Base-by-base conservation (phyloP, 2,329 filamentous ascomycete genomes). In the Venturia oleaginea region DNA sequence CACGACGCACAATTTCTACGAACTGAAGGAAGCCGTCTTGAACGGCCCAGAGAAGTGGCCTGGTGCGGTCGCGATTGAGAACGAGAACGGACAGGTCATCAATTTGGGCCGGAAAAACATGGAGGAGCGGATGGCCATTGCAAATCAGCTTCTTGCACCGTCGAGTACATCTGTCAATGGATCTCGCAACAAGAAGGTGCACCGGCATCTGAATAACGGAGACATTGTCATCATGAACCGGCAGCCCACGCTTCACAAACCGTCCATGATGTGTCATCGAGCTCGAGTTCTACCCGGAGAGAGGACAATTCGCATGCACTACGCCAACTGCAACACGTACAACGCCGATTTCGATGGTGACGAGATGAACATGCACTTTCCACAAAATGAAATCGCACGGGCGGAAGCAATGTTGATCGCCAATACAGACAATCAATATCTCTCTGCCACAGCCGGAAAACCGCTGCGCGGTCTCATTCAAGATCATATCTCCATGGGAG, bases 291-390 rank as follows among this genome's bases (percentile, higher is more conserved):
- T 99, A 22, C 90, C 91, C 0, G 92, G 92, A 42, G 95, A 99
- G 76, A 96, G 96, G 78, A 97, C 94, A 0, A 92, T 99, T 74
- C 92, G 94, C 69, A 97, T 99, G 93, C 94, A 99, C 79, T 99
- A 99, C 77, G 93, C 94, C 71, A 99, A 99, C 75, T 97, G 94
- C 76, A 99, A 99, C 73, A 97, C 94, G 0, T 99, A 99, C 81
- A 99, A 99, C 71, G 94, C 94, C 38, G 94, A 99, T 82, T 99
- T 99, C 73, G 95, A 99, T 72, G 94, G 94, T 75, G 94, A 99
- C 74, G 94, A 99, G 76, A 99, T 99, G 94, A 99, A 99, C 76
- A 95, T 99, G 92, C 94, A 99, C 77, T 97, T 99, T 72, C 94
- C 94, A 1, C 94, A 99, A 71, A 97, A 96, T 70, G 95, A 97